These are phyloP conservation scores for Cryptosporidium viatorum DNA, from an alignment of 169 alveolate species.

Conservation along the genomic window DNA sequence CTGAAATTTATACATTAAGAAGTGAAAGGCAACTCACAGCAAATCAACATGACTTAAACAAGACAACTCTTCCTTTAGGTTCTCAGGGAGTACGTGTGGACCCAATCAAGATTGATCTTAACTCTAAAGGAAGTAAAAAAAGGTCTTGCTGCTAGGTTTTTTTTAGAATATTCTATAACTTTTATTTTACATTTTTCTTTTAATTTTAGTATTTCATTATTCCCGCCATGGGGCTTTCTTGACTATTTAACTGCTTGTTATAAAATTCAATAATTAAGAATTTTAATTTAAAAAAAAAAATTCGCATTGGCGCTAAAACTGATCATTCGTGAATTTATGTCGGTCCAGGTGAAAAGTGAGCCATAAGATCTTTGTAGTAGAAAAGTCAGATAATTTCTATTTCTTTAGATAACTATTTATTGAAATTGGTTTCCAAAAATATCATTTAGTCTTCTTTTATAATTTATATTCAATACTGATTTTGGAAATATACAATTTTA, in stretches of 20 bases:
- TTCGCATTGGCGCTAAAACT: background rate
- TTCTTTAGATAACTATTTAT: background rate
- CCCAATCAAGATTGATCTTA: slow-evolving; percentile 52
- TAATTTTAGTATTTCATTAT: background rate
- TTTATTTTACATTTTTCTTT: background rate
- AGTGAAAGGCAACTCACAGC: slow-evolving; percentile 66
- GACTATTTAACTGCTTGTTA: background rate
- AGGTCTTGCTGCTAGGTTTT: slow-evolving; percentile 40
- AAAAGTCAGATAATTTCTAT: background rate
- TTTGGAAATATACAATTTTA: background rate
- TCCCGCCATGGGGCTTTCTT: background rate
- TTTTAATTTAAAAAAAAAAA: background rate
- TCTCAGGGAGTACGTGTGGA: slow-evolving; percentile 68
- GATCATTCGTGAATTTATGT: background rate
- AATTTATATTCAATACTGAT: background rate
- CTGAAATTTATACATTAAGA: slow-evolving; percentile 80
- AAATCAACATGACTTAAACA: slow-evolving; percentile 49
- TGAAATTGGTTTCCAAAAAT: background rate
- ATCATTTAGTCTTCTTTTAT: background rate
- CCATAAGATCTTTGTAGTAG: background rate
- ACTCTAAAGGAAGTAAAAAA: slow-evolving; percentile 45
- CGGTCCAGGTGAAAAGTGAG: background rate
- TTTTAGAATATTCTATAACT: background rate
- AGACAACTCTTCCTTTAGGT: slow-evolving; percentile 60
- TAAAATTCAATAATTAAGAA: background rate